phyloP scores from a whole-genome alignment of 2,329 filamentous ascomycete species.

The Ceratocystiopsis brevicomis region DNA sequence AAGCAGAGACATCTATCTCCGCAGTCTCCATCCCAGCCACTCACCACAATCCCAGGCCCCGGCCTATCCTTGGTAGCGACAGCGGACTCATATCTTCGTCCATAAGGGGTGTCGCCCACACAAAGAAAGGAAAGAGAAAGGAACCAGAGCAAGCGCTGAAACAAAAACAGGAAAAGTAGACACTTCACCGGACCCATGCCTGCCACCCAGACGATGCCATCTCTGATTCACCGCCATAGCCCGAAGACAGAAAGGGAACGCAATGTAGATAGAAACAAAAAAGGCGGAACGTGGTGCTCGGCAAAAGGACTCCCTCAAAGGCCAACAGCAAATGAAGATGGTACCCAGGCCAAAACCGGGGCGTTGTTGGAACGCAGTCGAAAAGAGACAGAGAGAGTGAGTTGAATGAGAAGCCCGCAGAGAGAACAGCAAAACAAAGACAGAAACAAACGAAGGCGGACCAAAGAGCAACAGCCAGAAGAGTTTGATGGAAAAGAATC shows the following conservation, averaged over 20 bases:
- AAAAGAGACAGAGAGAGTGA: background rate
- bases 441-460: background rate
- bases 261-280: too few species aligned
- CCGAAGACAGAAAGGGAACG: background rate
- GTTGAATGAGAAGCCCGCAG: background rate
- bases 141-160: conserved; percentile 11
- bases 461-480: background rate
- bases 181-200: too few species aligned
- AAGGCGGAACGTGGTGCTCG: background rate
- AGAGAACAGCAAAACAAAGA: background rate
- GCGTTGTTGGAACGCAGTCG: conserved; percentile 1
- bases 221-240: conserved; percentile 1
- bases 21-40: conserved; percentile 3
- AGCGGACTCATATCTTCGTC: conserved; percentile 86
- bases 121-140: conserved; percentile 12
- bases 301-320: conserved; percentile 5
- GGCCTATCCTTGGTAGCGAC: conserved; percentile 11
- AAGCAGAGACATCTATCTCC: conserved; percentile 2
- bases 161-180: conserved; percentile 11
- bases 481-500: conserved; percentile 2
- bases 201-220: conserved; percentile 4
- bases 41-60: too few species aligned
- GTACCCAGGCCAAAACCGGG: background rate
- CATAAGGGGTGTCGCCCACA: conserved; percentile 19
- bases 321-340: background rate